phyloP scores from a whole-genome alignment of 768 basidiomycete genomes.

The Trametes meyenii region DNA sequence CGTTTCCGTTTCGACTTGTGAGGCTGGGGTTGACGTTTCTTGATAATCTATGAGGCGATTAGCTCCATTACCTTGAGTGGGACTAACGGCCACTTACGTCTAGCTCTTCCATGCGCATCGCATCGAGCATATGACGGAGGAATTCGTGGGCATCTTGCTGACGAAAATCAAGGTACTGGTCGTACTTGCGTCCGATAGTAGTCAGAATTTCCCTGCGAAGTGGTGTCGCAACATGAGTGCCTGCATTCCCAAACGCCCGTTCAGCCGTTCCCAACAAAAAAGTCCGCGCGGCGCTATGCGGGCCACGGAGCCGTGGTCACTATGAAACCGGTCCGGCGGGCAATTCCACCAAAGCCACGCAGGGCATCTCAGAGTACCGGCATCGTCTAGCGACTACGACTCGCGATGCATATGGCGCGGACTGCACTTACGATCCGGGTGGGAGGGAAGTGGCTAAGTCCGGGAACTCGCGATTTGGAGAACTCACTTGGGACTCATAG shows the following conservation, averaged over 20 bases:
- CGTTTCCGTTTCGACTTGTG: conserved; percentile 44
- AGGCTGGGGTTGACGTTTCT: conserved; percentile 57
- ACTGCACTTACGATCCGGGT: no score
- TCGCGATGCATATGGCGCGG: background rate
- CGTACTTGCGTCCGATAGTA: conserved; percentile 81
- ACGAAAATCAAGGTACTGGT: conserved; percentile 92
- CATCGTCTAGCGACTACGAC: no score
- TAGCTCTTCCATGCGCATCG: conserved; percentile 92
- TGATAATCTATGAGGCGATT: conserved; percentile 66
- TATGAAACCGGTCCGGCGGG: no score
- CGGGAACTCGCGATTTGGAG: background rate
- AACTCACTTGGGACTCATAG: conserved; percentile 69
- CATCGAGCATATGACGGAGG: conserved; percentile 84
- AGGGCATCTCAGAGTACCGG: no score
- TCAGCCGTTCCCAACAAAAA: no score
- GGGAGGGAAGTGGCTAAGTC: no score
- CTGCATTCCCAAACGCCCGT: background rate
- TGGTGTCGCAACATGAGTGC: background rate
- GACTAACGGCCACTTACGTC: conserved; percentile 56
- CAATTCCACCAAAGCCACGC: no score
- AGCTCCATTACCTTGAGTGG: background rate
- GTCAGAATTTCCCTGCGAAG: conserved; percentile 58
- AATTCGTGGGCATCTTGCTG: conserved; percentile 98
- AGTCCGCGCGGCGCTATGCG: no score
- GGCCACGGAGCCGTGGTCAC: no score